phyloP scores from a whole-genome alignment of 2,329 filamentous ascomycete species.

The Nemania bipapillata region DNA sequence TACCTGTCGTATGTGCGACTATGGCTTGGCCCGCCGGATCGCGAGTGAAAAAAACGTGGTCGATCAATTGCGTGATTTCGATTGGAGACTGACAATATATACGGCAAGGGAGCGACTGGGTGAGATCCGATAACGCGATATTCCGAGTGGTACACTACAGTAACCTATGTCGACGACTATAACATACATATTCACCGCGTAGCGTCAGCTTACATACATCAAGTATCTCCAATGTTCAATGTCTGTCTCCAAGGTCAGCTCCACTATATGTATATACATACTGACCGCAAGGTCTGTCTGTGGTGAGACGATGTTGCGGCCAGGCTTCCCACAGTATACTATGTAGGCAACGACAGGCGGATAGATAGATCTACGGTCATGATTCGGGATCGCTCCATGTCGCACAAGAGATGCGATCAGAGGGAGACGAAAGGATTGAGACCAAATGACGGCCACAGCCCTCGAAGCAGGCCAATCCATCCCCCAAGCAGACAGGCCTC shows the following conservation, averaged over 20 bases:
- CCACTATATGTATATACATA: background rate
- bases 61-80: slow-evolving; percentile 30
- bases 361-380: slow-evolving; percentile 7
- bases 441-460: slow-evolving; percentile 10
- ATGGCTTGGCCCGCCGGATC: slow-evolving; percentile 21
- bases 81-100: slow-evolving; percentile 18
- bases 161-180: background rate
- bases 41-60: slow-evolving; percentile 27
- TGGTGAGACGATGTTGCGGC: background rate
- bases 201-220: background rate
- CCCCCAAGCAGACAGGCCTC: slow-evolving; percentile 20
- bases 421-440: background rate
- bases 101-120: background rate
- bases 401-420: slow-evolving; percentile 12
- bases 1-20: background rate
- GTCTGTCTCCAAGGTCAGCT: too few species aligned
- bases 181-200: background rate
- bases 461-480: slow-evolving; percentile 15
- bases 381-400: background rate
- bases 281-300: background rate
- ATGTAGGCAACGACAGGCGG: background rate
- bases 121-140: slow-evolving; percentile 19
- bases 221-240: background rate
- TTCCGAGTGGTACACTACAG: background rate
- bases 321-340: background rate